These are phyloP conservation scores for Neospermospora avenae DNA, from an alignment of 2,329 filamentous ascomycete species.

Conservation along the genomic window DNA sequence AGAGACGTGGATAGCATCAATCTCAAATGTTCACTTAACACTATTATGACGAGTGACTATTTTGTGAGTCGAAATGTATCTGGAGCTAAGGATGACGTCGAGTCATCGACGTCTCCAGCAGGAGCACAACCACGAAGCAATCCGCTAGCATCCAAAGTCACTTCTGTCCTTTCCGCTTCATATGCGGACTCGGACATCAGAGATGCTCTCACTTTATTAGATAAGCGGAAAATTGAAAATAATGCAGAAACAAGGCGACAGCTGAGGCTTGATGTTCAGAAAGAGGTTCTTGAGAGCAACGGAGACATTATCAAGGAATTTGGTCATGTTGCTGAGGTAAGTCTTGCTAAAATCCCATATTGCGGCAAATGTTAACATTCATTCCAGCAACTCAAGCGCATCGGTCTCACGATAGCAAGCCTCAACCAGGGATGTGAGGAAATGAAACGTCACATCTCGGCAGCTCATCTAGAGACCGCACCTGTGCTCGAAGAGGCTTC, in stretches of 20 bases:
- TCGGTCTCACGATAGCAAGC: slow-evolving; percentile 72
- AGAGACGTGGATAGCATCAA: not conserved
- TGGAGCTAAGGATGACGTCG: slow-evolving; percentile 24
- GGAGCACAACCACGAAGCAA: slow-evolving; percentile 39
- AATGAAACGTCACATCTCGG: slow-evolving; percentile 73
- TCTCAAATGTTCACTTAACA: too few species aligned
- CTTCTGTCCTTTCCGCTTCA: slow-evolving; percentile 82
- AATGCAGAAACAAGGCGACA: slow-evolving; percentile 75
- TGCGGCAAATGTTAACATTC: slow-evolving; percentile 28
- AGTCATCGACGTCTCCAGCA: slow-evolving; percentile 23
- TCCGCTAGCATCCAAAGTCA: slow-evolving; percentile 77
- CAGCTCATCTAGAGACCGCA: slow-evolving; percentile 71
- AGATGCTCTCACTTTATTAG: slow-evolving; percentile 76
- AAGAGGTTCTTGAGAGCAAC: slow-evolving; percentile 91
- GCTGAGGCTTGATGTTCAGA: slow-evolving; percentile 79
- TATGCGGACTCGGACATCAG: slow-evolving; percentile 91
- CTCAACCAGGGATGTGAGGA: slow-evolving; percentile 77
- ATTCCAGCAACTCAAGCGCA: slow-evolving; percentile 75
- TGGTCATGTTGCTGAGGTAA: slow-evolving; percentile 80
- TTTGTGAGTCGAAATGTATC: slow-evolving; percentile 26
- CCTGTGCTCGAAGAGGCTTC: slow-evolving; percentile 76
- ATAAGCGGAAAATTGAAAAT: slow-evolving; percentile 68
- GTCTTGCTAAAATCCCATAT: not conserved
- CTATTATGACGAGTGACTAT: slow-evolving; percentile 30
- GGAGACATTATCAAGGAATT: slow-evolving; percentile 86